These are phyloP conservation scores for Stephania japonica DNA, from an alignment of 164 flowering plant species.

Conservation along the genomic window DNA sequence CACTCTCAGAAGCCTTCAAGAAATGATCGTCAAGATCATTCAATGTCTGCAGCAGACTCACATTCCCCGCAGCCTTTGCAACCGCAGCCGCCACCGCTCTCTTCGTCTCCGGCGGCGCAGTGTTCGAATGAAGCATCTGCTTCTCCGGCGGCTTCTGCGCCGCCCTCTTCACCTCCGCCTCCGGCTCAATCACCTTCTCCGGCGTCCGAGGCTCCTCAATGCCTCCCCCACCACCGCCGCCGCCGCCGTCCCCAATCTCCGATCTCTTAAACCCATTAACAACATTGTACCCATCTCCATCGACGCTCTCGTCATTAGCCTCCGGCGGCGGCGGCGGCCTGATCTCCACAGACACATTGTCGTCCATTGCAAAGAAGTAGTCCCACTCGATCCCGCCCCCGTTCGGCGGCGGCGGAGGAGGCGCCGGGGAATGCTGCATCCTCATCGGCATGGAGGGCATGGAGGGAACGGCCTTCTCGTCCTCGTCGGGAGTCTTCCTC, in stretches of 20 bases:
- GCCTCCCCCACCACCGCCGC: background rate
- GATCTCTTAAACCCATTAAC: slow-evolving; percentile 11
- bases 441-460: slow-evolving; percentile 38
- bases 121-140: slow-evolving; percentile 42
- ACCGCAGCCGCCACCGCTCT: slow-evolving; percentile 13
- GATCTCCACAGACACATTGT: slow-evolving; percentile 32
- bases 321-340: background rate
- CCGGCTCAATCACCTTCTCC: slow-evolving; percentile 35
- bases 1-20: slow-evolving; percentile 71
- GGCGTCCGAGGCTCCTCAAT: slow-evolving; percentile 28
- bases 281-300: background rate
- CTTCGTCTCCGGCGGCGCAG: slow-evolving; percentile 38
- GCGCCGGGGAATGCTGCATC: slow-evolving; percentile 3
- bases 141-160: slow-evolving; percentile 18
- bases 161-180: slow-evolving; percentile 11
- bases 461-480: slow-evolving; percentile 22
- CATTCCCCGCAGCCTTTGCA: slow-evolving; percentile 20
- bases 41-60: slow-evolving; percentile 49
- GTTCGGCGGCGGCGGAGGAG: slow-evolving; percentile 44
- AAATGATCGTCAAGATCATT: slow-evolving; percentile 67
- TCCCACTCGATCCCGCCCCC: slow-evolving; percentile 41
- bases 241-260: slow-evolving; percentile 9
- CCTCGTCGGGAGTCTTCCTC: slow-evolving; percentile 3
- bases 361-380: slow-evolving; percentile 45
- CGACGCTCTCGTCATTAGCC: slow-evolving; percentile 20